These are phyloP conservation scores for Cryptosporidium tyzzeri DNA, from an alignment of 169 alveolate genomes.

Conservation along the genomic window DNA sequence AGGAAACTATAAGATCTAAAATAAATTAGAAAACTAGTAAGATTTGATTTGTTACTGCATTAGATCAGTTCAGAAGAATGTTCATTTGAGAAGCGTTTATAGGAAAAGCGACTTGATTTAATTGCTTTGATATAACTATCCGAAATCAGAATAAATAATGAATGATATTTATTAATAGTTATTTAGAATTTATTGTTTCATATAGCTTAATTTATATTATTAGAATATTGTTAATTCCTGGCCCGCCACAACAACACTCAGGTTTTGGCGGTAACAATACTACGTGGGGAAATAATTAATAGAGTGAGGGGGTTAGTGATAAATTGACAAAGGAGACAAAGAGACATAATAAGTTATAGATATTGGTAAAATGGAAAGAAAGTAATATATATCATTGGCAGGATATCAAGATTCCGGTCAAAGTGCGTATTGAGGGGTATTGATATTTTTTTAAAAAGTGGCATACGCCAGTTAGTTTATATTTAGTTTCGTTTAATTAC, in stretches of 20 bases:
- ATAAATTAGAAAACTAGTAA: too few relatives aligned
- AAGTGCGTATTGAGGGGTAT: background rate
- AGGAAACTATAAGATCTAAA: too few relatives aligned
- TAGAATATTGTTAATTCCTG: background rate
- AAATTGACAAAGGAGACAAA: slow-evolving; percentile 33
- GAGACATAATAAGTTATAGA: slow-evolving; percentile 30
- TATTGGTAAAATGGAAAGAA: background rate
- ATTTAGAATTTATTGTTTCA: too few relatives aligned
- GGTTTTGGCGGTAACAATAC: slow-evolving; percentile 1
- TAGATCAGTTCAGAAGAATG: too few relatives aligned
- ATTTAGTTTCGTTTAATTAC: background rate
- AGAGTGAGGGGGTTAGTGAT: slow-evolving; percentile 32
- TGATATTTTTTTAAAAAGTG: background rate
- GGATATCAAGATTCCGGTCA: slow-evolving; percentile 6
- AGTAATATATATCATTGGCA: background rate
- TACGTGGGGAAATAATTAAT: slow-evolving; percentile 13
- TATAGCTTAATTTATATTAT: too few relatives aligned
- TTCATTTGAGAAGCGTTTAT: too few relatives aligned
- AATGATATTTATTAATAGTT: too few relatives aligned
- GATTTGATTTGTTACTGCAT: too few relatives aligned
- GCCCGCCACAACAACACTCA: slow-evolving; percentile 1
- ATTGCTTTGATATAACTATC: too few relatives aligned
- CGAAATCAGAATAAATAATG: too few relatives aligned
- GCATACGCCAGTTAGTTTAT: background rate
- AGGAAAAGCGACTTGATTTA: too few relatives aligned